Conservation (phyloP, 306 rosid species). For the Carpinus viminea region DNA sequence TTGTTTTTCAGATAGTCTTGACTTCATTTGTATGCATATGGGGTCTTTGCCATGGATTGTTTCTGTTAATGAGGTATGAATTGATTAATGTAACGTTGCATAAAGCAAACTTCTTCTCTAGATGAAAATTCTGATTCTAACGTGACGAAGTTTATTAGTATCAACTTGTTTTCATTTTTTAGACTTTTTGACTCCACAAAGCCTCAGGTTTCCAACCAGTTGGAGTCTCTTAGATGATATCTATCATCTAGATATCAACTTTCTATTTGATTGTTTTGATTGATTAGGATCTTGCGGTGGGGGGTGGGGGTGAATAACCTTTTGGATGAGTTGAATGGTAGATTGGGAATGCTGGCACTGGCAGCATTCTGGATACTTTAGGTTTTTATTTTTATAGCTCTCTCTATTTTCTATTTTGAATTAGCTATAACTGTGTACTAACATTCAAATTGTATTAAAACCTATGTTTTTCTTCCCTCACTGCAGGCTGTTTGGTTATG, state of each 20-base stretch:
- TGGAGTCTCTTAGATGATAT: background rate
- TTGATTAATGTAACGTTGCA: background rate
- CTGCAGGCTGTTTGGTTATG: constrained; percentile 97
- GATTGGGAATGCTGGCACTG: constrained; percentile 66
- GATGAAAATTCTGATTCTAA: background rate
- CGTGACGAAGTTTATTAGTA: background rate
- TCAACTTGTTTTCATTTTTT: background rate
- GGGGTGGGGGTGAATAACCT: constrained; percentile 95
- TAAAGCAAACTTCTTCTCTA: background rate
- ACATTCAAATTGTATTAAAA: background rate
- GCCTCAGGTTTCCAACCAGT: background rate
- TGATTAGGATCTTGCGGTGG: constrained; percentile 85
- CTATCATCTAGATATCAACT: background rate
- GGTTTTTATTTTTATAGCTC: constrained; percentile 47
- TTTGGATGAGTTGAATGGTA: constrained; percentile 78
- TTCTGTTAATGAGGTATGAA: constrained; percentile 71
- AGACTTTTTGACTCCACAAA: background rate
- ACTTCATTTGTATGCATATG: constrained; percentile 78
- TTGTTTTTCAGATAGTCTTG: constrained; percentile 60
- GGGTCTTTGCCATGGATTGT: constrained; percentile 82
- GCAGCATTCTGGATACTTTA: constrained; percentile 80
- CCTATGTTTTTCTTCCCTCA: background rate
- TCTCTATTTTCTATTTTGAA: constrained; percentile 17
- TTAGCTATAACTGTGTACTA: background rate
- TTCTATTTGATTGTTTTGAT: constrained; percentile 14